Base-by-base conservation (phyloP, 108 stramenopile genomes). In the Seminavis robusta region DNA sequence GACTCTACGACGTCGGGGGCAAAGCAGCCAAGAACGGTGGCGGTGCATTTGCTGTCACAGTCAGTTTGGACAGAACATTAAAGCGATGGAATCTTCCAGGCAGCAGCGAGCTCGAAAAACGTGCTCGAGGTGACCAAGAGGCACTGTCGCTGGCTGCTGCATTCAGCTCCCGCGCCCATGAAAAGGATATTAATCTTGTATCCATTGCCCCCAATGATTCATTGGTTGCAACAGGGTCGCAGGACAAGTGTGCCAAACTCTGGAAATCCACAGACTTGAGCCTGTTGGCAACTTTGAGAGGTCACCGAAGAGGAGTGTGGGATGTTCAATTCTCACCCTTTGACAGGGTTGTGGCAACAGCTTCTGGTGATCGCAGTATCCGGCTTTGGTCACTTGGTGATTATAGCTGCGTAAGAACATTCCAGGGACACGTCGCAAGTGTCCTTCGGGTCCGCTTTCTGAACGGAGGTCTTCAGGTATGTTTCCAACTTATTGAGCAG, bases 271-370 rank as follows among this genome's bases (percentile, higher is more conserved):
- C 71, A 0, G 95, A 95, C 49, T 67, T 97, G 23, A 55, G 71
- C 19, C 70, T 92, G 6, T 61, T 73, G 37, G 94, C 83, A 24
- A 90, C 91, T 6, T 59, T 99, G 37, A 94, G 77, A 45, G 98
- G 98, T 11, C 98, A 99, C 52, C 86, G 90, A 52, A 65, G 97
- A 33, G 98, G 97, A 46, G 92, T 99, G 15, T 98, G 97, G 97
- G 92, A 92, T 63, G 88, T 90, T 52, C 84, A 83, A 37, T 99
- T 98, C 50, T 95, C 95, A 39, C 93, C 94, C 25, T 73, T 85
- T 30, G 98, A 99, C 64, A 56, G 92, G 24, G 92, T 94, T 27
- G 28, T 99, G n/a, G 95, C 96, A 0, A 90, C 97, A 21, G 77
- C 85, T 15, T 90, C 90, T 58, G 96, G 94, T 9, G 98, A 99